Conservation (phyloP, 2,329 filamentous ascomycete species). For the Sarocladium strictum region DNA sequence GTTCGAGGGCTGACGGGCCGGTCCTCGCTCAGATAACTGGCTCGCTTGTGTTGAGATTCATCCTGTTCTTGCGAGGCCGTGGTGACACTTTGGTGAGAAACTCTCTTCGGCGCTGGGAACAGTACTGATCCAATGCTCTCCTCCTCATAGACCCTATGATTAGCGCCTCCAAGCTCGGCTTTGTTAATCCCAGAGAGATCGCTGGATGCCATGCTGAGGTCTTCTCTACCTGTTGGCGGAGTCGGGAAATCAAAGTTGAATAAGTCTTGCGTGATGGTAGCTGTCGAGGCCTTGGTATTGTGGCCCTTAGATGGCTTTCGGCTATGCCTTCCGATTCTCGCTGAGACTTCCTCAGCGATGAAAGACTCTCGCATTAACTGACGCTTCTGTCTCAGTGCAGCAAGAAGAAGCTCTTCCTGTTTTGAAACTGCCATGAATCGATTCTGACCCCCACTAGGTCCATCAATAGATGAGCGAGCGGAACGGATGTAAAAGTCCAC, state of each 20-base stretch:
- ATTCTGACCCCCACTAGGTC: constrained; percentile 17
- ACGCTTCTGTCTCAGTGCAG: constrained; percentile 51
- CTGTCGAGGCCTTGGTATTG: constrained; percentile 23
- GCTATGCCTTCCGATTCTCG: neutral
- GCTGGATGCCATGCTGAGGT: neutral
- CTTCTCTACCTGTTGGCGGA: constrained; percentile 23
- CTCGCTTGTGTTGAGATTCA: neutral
- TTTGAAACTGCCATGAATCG: constrained; percentile 52
- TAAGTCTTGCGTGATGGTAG: constrained; percentile 22
- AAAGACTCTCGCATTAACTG: constrained; percentile 47
- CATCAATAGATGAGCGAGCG: constrained; percentile 30
- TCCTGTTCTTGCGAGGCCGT: neutral
- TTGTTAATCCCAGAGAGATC: neutral
- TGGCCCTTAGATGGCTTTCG: constrained; percentile 16
- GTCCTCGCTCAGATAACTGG: neutral
- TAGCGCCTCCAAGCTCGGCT: neutral
- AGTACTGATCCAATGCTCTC: constrained; percentile 6
- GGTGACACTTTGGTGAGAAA: neutral
- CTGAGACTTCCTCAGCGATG: constrained; percentile 19
- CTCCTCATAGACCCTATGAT: neutral
- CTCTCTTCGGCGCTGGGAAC: neutral
- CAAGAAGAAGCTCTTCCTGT: constrained; percentile 53
- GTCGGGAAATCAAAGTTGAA: constrained; percentile 30
- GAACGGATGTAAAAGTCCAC: constrained; percentile 42
- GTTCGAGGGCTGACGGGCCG: constrained; percentile 1